phyloP scores from a whole-genome alignment of 2,329 filamentous ascomycete genomes.

The Ceratocystis cacaofunesta region DNA sequence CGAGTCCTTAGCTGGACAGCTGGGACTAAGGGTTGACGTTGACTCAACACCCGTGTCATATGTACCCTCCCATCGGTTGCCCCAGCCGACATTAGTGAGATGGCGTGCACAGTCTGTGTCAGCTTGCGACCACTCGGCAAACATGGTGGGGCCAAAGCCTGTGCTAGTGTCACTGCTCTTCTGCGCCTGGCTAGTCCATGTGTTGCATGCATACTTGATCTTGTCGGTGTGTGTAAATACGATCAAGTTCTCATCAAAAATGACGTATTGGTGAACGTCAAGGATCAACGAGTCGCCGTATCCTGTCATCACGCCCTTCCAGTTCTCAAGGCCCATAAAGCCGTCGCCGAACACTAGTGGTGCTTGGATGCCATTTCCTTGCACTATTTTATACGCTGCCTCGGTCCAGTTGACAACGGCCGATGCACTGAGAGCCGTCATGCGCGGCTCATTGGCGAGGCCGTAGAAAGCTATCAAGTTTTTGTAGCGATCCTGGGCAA shows the following conservation, averaged over 20 bases:
- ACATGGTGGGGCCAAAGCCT: constrained; percentile 84
- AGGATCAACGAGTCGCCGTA: constrained; percentile 56
- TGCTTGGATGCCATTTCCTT: constrained; percentile 58
- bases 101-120: constrained; percentile 84
- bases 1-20: constrained; percentile 53
- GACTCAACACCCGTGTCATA: constrained; percentile 51
- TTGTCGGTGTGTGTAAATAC: constrained; percentile 68
- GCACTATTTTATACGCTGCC: constrained; percentile 56
- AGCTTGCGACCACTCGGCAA: constrained; percentile 94
- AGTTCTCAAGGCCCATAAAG: constrained; percentile 80
- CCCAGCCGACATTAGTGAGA: constrained; percentile 79
- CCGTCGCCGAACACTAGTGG: constrained; percentile 81
- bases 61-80: constrained; percentile 85
- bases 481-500: constrained; percentile 80
- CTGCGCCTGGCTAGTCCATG: constrained; percentile 68
- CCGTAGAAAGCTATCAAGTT: constrained; percentile 90
- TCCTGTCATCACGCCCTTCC: constrained; percentile 67
- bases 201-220: constrained; percentile 71
- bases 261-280: constrained; percentile 97
- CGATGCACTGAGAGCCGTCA: constrained; percentile 53
- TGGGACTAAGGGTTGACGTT: constrained; percentile 50
- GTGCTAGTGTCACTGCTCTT: constrained; percentile 56
- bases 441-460: constrained; percentile 83
- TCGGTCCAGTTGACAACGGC: constrained; percentile 69
- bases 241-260: constrained; percentile 87